Evolutionary conservation across 2,329 filamentous ascomycete species (phyloP).

Genomic region (Thelonectria olida): DNA sequence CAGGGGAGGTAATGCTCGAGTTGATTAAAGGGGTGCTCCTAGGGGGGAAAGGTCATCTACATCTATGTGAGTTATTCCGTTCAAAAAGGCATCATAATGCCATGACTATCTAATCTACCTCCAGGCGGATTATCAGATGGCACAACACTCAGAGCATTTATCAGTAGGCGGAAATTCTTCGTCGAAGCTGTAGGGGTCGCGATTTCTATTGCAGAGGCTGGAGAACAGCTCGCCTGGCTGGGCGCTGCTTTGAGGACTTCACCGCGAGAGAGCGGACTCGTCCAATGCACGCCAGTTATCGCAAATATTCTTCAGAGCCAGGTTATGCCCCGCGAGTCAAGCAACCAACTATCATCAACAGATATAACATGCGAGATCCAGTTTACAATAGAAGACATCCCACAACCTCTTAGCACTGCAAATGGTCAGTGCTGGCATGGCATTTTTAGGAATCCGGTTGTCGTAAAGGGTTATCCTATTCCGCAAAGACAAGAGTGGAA

Average conservation of each 20-base stretch:
- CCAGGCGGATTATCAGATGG: not conserved
- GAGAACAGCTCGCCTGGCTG: slow-evolving; percentile 25
- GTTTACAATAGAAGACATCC: slow-evolving; percentile 2
- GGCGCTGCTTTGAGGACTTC: slow-evolving; percentile 21
- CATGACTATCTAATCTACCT: not conserved
- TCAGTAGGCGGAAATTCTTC: not conserved
- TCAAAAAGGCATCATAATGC: not conserved
- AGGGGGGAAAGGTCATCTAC: not conserved
- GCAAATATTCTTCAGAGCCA: not conserved
- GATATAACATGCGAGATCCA: not conserved
- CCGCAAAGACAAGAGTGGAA: not conserved
- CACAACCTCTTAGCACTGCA: not conserved
- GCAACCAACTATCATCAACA: not conserved
- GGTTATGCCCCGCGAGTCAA: too few species aligned
- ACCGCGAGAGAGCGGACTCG: not conserved
- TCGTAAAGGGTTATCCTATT: slow-evolving; percentile 24
- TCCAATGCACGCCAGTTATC: slow-evolving; percentile 1
- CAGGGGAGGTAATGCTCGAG: not conserved
- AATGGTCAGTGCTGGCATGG: slow-evolving; percentile 25
- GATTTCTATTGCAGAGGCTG: slow-evolving; percentile 12
- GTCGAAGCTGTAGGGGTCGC: not conserved
- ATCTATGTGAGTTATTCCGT: not conserved
- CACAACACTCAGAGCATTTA: not conserved
- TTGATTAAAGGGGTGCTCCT: not conserved
- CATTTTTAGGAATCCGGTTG: slow-evolving; percentile 20